Evolutionary conservation across 495 filamentous ascomycete species (phyloP), one percentile per base, ranked within the genome.

Genomic region (Penicillium turbatum): DNA sequence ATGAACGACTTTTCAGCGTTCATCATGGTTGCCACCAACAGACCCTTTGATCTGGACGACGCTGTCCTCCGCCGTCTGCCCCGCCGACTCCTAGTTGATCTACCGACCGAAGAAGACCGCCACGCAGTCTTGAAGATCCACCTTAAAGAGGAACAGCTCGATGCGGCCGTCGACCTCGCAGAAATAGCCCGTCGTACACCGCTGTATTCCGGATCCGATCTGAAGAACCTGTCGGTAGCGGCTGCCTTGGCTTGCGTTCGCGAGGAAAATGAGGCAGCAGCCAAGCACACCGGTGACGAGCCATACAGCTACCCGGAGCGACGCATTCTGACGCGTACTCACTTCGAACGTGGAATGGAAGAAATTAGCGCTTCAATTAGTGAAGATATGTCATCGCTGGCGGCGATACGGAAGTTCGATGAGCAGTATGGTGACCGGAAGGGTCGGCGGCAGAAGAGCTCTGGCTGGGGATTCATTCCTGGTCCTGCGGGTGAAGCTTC

Each of bases 1-100:
- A 86, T 98, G 80, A 86, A 83, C 36, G 85, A 89, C 56, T 77
- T 84, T 41, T 86, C 86, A 6, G 90, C 92, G 2, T 97, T 98
- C 69, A 95, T 98, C 67, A 97, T 98, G 95, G 90, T 97, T 0
- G 93, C 93, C n/a, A 96, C 90, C 11, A 97, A 97, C 65, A 77
- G 92, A 12, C 92, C 92, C 0, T 96, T 96, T 53, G 92, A 97
- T 61, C 81, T 98, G 1, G 93, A 98, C 61, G 93, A 98, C 60
- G 93, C 93, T 2, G 89, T 96, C 17, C 82, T 98, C 17, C 80
- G 93, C 30, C 72, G 78, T 27, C 79, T 98, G 17, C 95, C 93
- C 6, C 75, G 93, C 19, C 79, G 90, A 50, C 76, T 98, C 12
- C 77, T 97, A 0, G 85, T 98, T 37, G 93, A 98, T 65, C 77